Evolutionary conservation across 2,329 filamentous ascomycete genomes (phyloP), one percentile per base, ranked within the genome.

Genomic region (Fusarium staphyleae): DNA sequence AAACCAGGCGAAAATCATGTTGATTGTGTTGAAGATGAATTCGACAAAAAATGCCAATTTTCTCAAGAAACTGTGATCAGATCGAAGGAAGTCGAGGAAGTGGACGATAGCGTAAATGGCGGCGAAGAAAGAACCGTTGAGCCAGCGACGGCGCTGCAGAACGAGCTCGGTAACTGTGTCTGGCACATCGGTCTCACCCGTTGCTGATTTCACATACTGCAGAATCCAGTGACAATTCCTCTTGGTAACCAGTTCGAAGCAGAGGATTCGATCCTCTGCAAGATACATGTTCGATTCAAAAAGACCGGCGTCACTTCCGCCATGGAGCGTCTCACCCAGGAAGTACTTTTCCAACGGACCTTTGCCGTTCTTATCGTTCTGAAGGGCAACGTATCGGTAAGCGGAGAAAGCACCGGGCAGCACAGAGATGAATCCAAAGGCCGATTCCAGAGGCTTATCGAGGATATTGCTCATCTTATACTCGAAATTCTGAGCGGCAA

Each of bases 381-480:
- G 95, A 37, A 99, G 79, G 4, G 95, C 95, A 9, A 96, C 83
- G 72, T 91, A 99, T 32, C 95, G 89, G 74, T 99, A 99, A 15
- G 95, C 95, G n/a, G 93, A 98, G 75, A 99, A 96, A 52, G 95
- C 95, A 78, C 95, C 95, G 1, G 95, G 95, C 70, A 99, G 81
- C 69, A 99, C 95, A 36, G 91, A 91, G 71, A 99, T 98, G 77
- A 98, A 99, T 39, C 95, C 95, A 73, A 99, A 99, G 0, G 93
- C 91, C 4, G 93, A 98, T 72, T 99, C 95, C 33, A 99, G 79
- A 2, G 95, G 95, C 77, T 99, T 99, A 74, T 99, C 95, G 36
- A 99, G 83, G 70, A 99, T 99, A 70, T 99, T 99, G 74, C 91
- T 96, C 89, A 99, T 96, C 82, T 99, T 99, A 83, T 99, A 99